Conservation (phyloP, 768 basidiomycete species). For the Boletales sp. region DNA sequence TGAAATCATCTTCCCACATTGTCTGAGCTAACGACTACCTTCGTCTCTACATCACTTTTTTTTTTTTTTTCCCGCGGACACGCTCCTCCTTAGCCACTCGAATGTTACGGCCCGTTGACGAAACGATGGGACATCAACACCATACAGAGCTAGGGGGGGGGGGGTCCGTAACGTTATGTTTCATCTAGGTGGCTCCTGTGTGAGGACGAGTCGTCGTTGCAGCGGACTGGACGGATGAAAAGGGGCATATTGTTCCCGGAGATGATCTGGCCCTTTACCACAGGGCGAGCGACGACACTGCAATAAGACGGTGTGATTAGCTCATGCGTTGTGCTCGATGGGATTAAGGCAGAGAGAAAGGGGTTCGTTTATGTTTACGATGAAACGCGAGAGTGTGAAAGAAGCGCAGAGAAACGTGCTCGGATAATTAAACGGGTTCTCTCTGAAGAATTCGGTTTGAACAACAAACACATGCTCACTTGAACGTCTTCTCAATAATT, state of each 20-base stretch:
- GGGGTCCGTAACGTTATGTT: conserved; percentile 15
- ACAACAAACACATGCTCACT: conserved; percentile 39
- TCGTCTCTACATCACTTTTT: not conserved
- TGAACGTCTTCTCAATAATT: conserved; percentile 60
- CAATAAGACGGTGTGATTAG: conserved; percentile 12
- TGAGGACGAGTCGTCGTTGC: conserved; percentile 7
- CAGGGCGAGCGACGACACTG: conserved; percentile 54
- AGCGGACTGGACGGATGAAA: conserved; percentile 36
- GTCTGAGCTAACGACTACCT: conserved; percentile 17
- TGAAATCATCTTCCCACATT: conserved; percentile 16
- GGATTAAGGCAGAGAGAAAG: conserved; percentile 3
- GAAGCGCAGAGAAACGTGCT: conserved; percentile 1
- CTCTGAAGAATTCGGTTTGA: conserved; percentile 5
- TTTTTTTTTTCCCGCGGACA: conserved; percentile 20
- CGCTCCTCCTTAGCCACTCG: conserved; percentile 3
- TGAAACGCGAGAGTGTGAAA: conserved; percentile 18
- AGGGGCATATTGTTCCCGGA: conserved; percentile 62
- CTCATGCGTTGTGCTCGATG: conserved; percentile 9
- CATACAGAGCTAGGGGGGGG: conserved; percentile 6
- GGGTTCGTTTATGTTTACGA: conserved; percentile 8
- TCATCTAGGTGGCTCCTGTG: conserved; percentile 5
- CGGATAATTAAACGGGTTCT: conserved; percentile 19
- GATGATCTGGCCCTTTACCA: conserved; percentile 51
- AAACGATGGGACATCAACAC: conserved; percentile 14
- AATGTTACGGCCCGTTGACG: conserved; percentile 14